A percentile compares a stretch with the other conserved stretches of the same genome.
Conservation (phyloP, 164 flowering plant genomes). For the Brasenia schreberi region DNA sequence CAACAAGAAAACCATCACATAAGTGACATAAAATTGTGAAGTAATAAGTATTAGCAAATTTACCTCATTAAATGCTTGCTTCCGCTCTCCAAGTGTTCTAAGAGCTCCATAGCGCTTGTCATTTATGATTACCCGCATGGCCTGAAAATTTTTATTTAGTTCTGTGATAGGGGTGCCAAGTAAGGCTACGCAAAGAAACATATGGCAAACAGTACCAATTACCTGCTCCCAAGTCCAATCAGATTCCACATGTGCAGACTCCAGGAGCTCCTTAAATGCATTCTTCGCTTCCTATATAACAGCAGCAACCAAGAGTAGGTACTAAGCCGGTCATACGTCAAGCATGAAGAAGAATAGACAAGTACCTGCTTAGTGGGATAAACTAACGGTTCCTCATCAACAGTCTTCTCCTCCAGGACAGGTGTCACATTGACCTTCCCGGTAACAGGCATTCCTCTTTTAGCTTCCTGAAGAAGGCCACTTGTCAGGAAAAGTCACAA, state of each 20-base stretch:
- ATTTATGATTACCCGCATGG: slow-evolving; percentile 82
- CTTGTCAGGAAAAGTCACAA: neutral
- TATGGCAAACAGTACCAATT: neutral
- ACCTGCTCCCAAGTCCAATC: slow-evolving; percentile 99
- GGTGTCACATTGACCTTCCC: slow-evolving; percentile 54
- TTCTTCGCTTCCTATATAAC: slow-evolving; percentile 71
- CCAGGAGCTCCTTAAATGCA: slow-evolving; percentile 87
- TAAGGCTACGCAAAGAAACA: neutral
- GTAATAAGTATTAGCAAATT: neutral
- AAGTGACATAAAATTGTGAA: neutral
- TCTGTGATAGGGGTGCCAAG: neutral
- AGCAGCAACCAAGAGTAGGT: neutral
- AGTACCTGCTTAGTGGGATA: slow-evolving; percentile 79
- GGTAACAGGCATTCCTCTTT: slow-evolving; percentile 51
- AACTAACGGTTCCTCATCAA: slow-evolving; percentile 63
- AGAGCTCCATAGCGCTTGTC: slow-evolving; percentile 94
- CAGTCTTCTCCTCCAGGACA: slow-evolving; percentile 44
- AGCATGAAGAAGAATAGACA: neutral
- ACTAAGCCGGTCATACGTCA: neutral
- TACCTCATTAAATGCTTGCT: slow-evolving; percentile 99
- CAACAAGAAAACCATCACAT: neutral
- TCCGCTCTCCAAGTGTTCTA: slow-evolving; percentile 90
- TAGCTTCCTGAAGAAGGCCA: slow-evolving; percentile 40
- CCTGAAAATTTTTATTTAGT: slow-evolving; percentile 22
- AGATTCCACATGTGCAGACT: slow-evolving; percentile 81